Percentiles rank a stretch among this genome's conserved stretches.
Evolutionary conservation across 345 rosid genomes (phyloP).

Genomic region (Iberis pinnata): DNA sequence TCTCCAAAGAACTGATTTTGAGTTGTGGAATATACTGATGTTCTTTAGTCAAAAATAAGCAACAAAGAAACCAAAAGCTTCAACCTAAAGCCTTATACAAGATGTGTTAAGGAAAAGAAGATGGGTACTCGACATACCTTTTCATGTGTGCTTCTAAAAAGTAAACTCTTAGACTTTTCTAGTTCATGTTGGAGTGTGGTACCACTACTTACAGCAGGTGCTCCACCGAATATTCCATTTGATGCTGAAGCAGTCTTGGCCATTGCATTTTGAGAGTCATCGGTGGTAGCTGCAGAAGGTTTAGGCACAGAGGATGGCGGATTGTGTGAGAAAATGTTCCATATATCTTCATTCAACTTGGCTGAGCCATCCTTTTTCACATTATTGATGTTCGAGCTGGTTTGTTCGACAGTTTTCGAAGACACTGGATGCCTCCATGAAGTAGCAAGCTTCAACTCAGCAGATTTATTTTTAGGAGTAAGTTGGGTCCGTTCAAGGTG

Average conservation of each 20-base stretch:
- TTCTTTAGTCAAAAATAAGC: too few relatives aligned
- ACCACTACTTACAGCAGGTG: constrained; percentile 18
- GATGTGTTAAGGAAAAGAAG: neutral
- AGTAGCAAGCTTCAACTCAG: constrained; percentile 66
- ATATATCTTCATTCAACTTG: constrained; percentile 32
- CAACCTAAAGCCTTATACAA: neutral
- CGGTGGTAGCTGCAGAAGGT: constrained; percentile 30
- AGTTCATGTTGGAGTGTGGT: constrained; percentile 30
- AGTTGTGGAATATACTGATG: too few relatives aligned
- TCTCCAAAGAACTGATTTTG: neutral
- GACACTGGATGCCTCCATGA: constrained; percentile 42
- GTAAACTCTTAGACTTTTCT: constrained; percentile 33
- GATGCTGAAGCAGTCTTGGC: constrained; percentile 31
- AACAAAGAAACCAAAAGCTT: neutral
- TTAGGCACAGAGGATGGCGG: constrained; percentile 29
- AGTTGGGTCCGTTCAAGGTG: constrained; percentile 60
- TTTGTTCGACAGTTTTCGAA: constrained; percentile 33
- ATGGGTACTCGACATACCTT: constrained; percentile 38
- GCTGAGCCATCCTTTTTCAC: constrained; percentile 27
- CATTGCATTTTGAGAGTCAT: constrained; percentile 26
- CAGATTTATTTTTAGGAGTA: constrained; percentile 59
- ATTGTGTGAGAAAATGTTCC: constrained; percentile 28
- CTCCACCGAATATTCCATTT: constrained; percentile 20
- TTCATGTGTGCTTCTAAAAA: constrained; percentile 20
- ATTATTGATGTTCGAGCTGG: constrained; percentile 29